These are phyloP conservation scores for Chlorella sorokiniana DNA, from an alignment of 139 green algal species.

Conservation along the genomic window DNA sequence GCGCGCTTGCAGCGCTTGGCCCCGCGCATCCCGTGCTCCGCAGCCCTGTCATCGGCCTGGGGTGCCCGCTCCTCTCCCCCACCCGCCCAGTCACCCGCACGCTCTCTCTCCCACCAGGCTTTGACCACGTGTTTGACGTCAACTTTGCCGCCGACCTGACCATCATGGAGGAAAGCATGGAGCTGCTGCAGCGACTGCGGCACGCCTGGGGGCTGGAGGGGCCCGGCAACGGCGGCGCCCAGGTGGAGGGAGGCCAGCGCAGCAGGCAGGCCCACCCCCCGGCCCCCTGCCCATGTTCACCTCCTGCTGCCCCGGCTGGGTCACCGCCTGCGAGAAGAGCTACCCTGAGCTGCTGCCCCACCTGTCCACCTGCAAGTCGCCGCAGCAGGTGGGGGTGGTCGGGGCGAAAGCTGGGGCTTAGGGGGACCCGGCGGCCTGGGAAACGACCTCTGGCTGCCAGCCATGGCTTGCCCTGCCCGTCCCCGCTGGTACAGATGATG, in stretches of 20 bases:
- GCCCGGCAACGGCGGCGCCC: background rate
- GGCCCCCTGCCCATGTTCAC: conserved; percentile 76
- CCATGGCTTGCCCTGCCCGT: too few species aligned
- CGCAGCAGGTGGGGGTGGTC: conserved; percentile 43
- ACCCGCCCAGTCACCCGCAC: background rate
- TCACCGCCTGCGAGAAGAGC: conserved; percentile 55
- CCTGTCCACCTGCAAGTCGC: conserved; percentile 67
- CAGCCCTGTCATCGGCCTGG: too few species aligned
- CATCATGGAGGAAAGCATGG: conserved; percentile 76
- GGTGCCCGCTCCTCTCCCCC: too few species aligned
- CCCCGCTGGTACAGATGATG: conserved; percentile 76
- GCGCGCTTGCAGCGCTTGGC: too few species aligned
- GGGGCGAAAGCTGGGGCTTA: too few species aligned
- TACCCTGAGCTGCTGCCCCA: conserved; percentile 75
- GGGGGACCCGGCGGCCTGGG: too few species aligned
- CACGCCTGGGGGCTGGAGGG: conserved; percentile 20
- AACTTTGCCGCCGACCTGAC: conserved; percentile 68
- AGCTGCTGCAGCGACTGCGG: conserved; percentile 60
- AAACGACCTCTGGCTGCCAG: too few species aligned
- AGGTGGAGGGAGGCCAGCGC: background rate
- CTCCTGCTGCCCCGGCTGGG: conserved; percentile 70
- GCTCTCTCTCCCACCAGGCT: conserved; percentile 46
- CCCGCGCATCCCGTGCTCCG: too few species aligned
- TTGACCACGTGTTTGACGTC: conserved; percentile 69
- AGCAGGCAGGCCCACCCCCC: background rate